Percentiles rank a stretch among this genome's conserved stretches.
phyloP scores from a whole-genome alignment of 768 basidiomycete species.

The Naganishia kalamii region DNA sequence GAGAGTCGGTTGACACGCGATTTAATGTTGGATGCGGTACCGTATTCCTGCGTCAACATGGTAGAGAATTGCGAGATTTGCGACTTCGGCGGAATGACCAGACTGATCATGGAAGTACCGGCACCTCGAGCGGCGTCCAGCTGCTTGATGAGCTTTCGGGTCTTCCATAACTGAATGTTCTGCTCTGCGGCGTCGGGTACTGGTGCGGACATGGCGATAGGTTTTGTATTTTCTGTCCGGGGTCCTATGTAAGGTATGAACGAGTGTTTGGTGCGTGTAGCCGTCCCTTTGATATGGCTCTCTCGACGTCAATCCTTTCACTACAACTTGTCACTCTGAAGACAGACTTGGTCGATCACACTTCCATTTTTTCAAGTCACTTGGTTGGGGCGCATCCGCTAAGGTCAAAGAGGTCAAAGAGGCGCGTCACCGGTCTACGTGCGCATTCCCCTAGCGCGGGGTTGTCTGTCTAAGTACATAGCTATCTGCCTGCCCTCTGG shows the following conservation, averaged over 20 bases:
- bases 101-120: constrained; percentile 97
- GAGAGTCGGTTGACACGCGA: constrained; percentile 96
- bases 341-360: not conserved
- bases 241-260: not conserved
- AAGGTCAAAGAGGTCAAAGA: too few species aligned
- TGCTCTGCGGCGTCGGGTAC: constrained; percentile 60
- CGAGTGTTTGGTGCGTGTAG: not conserved
- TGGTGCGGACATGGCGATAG: constrained; percentile 14
- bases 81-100: constrained; percentile 88
- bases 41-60: constrained; percentile 97
- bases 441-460: not conserved
- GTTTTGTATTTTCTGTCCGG: not conserved
- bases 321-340: not conserved
- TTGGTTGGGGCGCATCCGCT: not conserved
- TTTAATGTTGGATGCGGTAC: constrained; percentile 99
- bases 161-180: constrained; percentile 74
- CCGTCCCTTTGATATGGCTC: not conserved
- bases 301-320: constrained; percentile 1
- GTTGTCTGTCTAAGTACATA: not conserved
- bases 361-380: constrained; percentile 5
- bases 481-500: not conserved
- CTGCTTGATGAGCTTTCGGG: constrained; percentile 98
- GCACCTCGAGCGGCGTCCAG: constrained; percentile 90
- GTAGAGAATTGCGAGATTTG: constrained; percentile 90
- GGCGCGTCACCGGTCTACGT: not conserved